phyloP scores from a whole-genome alignment of 2,329 filamentous ascomycete genomes.

The Aspergillus brasiliensis region DNA sequence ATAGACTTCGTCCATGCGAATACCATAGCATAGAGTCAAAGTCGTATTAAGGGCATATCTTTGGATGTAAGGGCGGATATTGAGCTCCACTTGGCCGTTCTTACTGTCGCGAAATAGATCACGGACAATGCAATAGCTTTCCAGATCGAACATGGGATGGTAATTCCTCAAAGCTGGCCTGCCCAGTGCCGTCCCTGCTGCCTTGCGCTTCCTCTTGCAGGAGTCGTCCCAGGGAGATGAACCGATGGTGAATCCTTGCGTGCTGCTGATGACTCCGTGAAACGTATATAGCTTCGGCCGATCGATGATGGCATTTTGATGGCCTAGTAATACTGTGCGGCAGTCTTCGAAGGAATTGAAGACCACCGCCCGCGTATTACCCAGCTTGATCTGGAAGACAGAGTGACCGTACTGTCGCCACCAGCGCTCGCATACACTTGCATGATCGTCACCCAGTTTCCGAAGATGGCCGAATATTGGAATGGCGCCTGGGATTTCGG shows the following conservation, averaged over 20 bases:
- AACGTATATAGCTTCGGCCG: slow-evolving; percentile 75
- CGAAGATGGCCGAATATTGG: slow-evolving; percentile 62
- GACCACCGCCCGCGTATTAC: slow-evolving; percentile 62
- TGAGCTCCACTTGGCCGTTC: slow-evolving; percentile 61
- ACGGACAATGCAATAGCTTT: slow-evolving; percentile 67
- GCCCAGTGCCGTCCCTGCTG: slow-evolving; percentile 72
- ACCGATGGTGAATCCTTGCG: slow-evolving; percentile 75
- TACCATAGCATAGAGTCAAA: slow-evolving; percentile 73
- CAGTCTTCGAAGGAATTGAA: slow-evolving; percentile 74
- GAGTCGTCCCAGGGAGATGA: slow-evolving; percentile 77
- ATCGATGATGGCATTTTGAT: slow-evolving; percentile 73
- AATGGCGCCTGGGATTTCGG: slow-evolving; percentile 57
- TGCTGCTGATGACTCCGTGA: slow-evolving; percentile 70
- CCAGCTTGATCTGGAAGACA: slow-evolving; percentile 57
- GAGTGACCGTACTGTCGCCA: slow-evolving; percentile 57
- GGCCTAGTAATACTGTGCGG: slow-evolving; percentile 66
- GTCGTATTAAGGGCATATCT: slow-evolving; percentile 72
- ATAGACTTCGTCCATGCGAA: slow-evolving; percentile 68
- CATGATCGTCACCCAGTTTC: slow-evolving; percentile 58
- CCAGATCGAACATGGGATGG: slow-evolving; percentile 74
- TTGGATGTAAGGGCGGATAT: slow-evolving; percentile 69
- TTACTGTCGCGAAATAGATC: slow-evolving; percentile 65
- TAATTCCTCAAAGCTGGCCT: slow-evolving; percentile 70
- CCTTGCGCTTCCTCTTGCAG: slow-evolving; percentile 71
- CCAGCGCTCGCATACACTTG: slow-evolving; percentile 55